A percentile compares a stretch with the other conserved stretches of the same genome.
Evolutionary conservation across 768 basidiomycete genomes (phyloP).

Genomic region (Tulasnella calospora): DNA sequence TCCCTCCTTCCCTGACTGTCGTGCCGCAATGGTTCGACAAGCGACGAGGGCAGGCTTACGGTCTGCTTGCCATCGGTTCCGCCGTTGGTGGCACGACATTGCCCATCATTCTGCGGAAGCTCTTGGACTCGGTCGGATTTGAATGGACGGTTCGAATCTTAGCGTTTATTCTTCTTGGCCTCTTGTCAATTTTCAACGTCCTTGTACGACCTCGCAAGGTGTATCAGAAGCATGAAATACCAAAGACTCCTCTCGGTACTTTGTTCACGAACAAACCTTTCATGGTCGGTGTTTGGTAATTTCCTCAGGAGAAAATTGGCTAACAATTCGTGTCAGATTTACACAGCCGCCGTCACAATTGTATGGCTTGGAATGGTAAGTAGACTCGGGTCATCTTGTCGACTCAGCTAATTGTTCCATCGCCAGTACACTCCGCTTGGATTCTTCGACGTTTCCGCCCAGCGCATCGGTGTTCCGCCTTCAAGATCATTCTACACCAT

Average conservation of each 20-base stretch:
- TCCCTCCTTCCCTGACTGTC: constrained; percentile 11
- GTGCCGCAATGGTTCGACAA: constrained; percentile 31
- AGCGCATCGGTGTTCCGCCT: constrained; percentile 30
- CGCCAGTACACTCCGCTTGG: constrained; percentile 27
- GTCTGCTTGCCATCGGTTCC: constrained; percentile 48
- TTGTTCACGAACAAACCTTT: constrained; percentile 53
- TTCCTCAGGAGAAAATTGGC: constrained; percentile 14
- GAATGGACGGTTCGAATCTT: constrained; percentile 22
- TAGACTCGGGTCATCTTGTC: neutral
- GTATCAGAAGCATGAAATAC: constrained; percentile 51
- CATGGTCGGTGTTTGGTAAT: constrained; percentile 36
- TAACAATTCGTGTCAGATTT: constrained; percentile 10
- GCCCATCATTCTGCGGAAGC: constrained; percentile 28
- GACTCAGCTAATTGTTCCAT: neutral
- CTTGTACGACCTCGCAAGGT: constrained; percentile 28
- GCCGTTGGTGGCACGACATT: constrained; percentile 24
- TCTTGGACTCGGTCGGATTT: constrained; percentile 27
- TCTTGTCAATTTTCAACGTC: constrained; percentile 30
- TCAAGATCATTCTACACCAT: constrained; percentile 30
- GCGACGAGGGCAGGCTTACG: constrained; percentile 53
- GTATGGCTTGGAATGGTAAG: constrained; percentile 23
- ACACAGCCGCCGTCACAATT: neutral
- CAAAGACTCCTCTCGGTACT: constrained; percentile 47
- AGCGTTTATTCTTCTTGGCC: constrained; percentile 6
- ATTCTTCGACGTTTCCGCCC: constrained; percentile 41